Conservation (phyloP, 257 asterid genomes). For the Scutellaria barbata region DNA sequence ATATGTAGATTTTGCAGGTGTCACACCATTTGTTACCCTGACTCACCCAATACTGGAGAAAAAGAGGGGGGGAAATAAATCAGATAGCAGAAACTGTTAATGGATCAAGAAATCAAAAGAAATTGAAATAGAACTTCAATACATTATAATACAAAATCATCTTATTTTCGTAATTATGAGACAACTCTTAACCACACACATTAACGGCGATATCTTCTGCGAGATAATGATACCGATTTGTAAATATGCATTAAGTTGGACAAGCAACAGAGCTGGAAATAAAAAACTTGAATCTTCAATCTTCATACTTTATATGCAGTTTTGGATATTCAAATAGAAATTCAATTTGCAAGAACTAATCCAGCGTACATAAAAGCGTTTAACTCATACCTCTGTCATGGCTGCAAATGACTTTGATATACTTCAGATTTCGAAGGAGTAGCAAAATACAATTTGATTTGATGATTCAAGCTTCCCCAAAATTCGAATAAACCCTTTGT, state of each 20-base stretch:
- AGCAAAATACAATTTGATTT: constrained; percentile 16
- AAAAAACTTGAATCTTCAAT: not conserved
- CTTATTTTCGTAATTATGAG: not conserved
- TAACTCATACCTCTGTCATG: constrained; percentile 81
- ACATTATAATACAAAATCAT: not conserved
- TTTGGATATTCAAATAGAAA: constrained; percentile 24
- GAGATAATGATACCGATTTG: constrained; percentile 2
- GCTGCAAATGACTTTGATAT: constrained; percentile 46
- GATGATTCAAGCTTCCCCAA: constrained; percentile 6
- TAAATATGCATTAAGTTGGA: constrained; percentile 2
- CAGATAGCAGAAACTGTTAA: constrained; percentile 30
- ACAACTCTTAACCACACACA: not conserved
- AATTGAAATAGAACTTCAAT: not conserved
- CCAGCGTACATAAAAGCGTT: not conserved
- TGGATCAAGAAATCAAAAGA: constrained; percentile 11
- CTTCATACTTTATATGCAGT: not conserved
- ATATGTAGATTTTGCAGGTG: constrained; percentile 90
- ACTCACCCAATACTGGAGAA: constrained; percentile 91
- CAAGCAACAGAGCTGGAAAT: not conserved
- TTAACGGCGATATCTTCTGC: not conserved
- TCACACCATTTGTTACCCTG: constrained; percentile 99
- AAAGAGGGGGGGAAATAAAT: not conserved
- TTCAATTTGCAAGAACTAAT: not conserved
- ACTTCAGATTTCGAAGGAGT: constrained; percentile 20
- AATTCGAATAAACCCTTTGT: constrained; percentile 31